These are phyloP conservation scores for Russula emetica DNA, from an alignment of 768 basidiomycete species.

Conservation along the genomic window DNA sequence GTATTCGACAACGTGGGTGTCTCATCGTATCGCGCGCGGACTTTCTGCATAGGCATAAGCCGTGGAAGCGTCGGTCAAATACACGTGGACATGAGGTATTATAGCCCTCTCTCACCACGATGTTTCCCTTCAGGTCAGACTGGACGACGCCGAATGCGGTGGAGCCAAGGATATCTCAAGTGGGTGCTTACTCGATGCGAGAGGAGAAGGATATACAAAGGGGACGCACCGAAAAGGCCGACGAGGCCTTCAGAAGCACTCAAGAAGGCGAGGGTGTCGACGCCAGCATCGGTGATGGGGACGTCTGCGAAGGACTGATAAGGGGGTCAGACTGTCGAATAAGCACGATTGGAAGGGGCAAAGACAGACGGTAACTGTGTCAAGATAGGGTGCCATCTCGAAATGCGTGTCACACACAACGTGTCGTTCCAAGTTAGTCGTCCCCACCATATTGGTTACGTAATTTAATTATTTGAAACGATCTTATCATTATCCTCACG, in stretches of 20 bases:
- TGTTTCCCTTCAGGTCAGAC: conserved; percentile 86
- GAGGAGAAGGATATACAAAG: background rate
- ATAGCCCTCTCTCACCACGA: conserved; percentile 53
- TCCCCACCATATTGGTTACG: conserved; percentile 5
- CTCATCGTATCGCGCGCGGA: conserved; percentile 71
- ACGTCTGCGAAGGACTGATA: conserved; percentile 90
- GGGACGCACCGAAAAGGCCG: conserved; percentile 75
- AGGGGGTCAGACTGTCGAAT: background rate
- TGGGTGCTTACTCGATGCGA: background rate
- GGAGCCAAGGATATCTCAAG: conserved; percentile 76
- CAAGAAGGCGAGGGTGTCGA: conserved; percentile 84
- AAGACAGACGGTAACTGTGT: conserved; percentile 56
- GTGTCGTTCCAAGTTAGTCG: conserved; percentile 23
- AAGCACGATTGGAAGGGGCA: background rate
- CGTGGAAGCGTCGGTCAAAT: conserved; percentile 1
- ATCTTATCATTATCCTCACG: conserved; percentile 23
- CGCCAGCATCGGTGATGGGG: conserved; percentile 74
- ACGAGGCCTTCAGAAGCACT: conserved; percentile 87
- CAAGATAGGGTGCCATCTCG: conserved; percentile 70
- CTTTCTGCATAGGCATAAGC: conserved; percentile 62
- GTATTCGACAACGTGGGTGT: conserved; percentile 63
- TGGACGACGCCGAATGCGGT: conserved; percentile 81
- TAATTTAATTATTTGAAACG: background rate
- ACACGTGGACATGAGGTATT: conserved; percentile 2
- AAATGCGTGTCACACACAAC: conserved; percentile 14